Percentiles rank a stretch among this genome's conserved stretches.
Conservation (phyloP, 306 rosid genomes). For the Arachis stenosperma region DNA sequence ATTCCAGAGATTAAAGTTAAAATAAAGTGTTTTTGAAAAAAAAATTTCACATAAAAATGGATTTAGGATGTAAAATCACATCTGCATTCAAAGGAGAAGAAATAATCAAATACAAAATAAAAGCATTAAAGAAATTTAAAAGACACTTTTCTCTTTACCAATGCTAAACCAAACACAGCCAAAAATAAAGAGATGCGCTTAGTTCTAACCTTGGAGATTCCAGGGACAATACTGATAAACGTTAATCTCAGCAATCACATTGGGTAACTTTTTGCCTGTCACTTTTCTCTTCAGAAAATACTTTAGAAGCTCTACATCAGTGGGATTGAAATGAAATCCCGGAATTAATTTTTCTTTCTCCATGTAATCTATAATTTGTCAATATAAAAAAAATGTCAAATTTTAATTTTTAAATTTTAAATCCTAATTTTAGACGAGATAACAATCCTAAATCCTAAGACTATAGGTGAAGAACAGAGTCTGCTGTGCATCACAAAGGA, state of each 20-base stretch:
- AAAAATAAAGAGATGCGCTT: background rate
- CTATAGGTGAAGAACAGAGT: too few species aligned
- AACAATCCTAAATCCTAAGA: too few species aligned
- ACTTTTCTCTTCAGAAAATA: constrained; percentile 70
- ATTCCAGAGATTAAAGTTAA: too few species aligned
- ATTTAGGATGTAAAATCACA: too few species aligned
- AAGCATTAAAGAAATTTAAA: too few species aligned
- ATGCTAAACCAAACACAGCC: too few species aligned
- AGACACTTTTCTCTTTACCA: too few species aligned
- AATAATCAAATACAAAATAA: too few species aligned
- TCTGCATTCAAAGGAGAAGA: too few species aligned
- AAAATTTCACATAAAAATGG: too few species aligned
- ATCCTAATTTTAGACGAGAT: background rate
- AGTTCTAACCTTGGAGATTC: constrained; percentile 75
- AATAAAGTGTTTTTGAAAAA: too few species aligned
- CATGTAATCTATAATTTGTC: constrained; percentile 24
- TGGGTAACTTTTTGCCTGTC: constrained; percentile 37
- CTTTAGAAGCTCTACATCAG: constrained; percentile 59
- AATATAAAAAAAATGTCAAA: background rate
- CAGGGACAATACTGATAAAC: constrained; percentile 68
- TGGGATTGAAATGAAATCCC: constrained; percentile 78
- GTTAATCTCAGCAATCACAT: constrained; percentile 62
- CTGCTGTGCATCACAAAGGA: too few species aligned
- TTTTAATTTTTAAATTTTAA: background rate
- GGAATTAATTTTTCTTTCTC: constrained; percentile 43